Conservation (phyloP, 2,329 filamentous ascomycete genomes). For the Trichoderma harzianum region DNA sequence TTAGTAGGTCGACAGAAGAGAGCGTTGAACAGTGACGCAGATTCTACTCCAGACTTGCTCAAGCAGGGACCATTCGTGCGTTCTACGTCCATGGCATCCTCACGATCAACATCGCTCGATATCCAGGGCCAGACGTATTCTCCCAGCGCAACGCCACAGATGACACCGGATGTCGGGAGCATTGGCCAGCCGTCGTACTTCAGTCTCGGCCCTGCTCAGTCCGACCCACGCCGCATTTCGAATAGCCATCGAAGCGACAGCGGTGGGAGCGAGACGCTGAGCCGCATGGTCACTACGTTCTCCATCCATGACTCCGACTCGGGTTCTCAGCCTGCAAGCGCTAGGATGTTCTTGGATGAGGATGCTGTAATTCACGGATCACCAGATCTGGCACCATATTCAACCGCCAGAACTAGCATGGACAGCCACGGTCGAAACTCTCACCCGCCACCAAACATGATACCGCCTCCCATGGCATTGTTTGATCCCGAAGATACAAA, state of each 20-base stretch:
- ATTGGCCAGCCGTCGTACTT: conserved; percentile 92
- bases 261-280: conserved; percentile 80
- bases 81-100: conserved; percentile 81
- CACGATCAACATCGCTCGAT: conserved; percentile 90
- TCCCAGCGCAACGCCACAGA: conserved; percentile 78
- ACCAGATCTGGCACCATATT: conserved; percentile 63
- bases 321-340: conserved; percentile 41
- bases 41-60: conserved; percentile 86
- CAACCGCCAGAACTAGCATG: conserved; percentile 30
- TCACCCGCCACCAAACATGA: conserved; percentile 59
- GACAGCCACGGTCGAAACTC: conserved; percentile 35
- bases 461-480: conserved; percentile 88
- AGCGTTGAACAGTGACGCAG: conserved; percentile 73
- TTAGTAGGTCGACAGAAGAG: conserved; percentile 94
- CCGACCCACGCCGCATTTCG: conserved; percentile 68
- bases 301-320: conserved; percentile 62
- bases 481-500: conserved; percentile 95
- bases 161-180: conserved; percentile 67
- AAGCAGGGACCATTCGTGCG: conserved; percentile 90
- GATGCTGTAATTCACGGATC: conserved; percentile 71
- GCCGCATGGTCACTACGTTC: conserved; percentile 77
- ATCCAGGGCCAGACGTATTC: conserved; percentile 71
- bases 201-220: conserved; percentile 57
- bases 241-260: conserved; percentile 82
- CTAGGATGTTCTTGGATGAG: conserved; percentile 67